Base-by-base conservation (phyloP, 1,139 yeast genomes). In the Lodderomyces orthopsilosis region DNA sequence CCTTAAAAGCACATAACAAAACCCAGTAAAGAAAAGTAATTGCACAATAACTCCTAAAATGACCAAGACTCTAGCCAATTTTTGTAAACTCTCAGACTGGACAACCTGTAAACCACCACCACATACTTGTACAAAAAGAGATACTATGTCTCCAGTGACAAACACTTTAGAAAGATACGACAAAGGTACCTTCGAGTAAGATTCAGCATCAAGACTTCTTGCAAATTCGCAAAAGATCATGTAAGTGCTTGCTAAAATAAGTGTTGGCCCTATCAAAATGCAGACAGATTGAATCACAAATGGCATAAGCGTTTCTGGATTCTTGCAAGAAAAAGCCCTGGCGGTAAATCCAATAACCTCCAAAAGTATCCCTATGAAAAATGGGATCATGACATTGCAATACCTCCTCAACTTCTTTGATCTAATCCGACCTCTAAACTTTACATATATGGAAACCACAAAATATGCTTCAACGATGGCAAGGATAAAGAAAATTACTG, bases 161-260 rank as follows among this genome's bases (percentile, higher is more conserved):
- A 30, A 30, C 6, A 30, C n/a, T 30, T 30, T 30, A 30, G 34
- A 6, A 9, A 30, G 34, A 30, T 30, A 30, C 19, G 3, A 3
- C 19, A 30, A 30, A 7, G 34, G 34, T 7, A 30, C 19, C 19
- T 5, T 15, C 2, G 34, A 30, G 34, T 30, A 30, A n/a, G 19
- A 14, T 15, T 30, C 34, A 30, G 34, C 34, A 3, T 9, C 9
- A 15, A 30, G 34, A 15, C 34, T 30, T 15, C 6, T 30, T 7
- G 19, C 34, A 6, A 30, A 9, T 30, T 30, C 34, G 15, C 34
- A 30, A 30, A 30, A 30, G 9, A 30, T 30, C 34, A 30, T 30
- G 12, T 30, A 30, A 14, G 34, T 30, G 34, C 34, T 30, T 15
- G 34, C 34, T n/a, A 30, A 30, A 30, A 30, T 30, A 8, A 30